Evolutionary conservation across 164 flowering plant genomes (phyloP).

Genomic region (Saururus chinensis): DNA sequence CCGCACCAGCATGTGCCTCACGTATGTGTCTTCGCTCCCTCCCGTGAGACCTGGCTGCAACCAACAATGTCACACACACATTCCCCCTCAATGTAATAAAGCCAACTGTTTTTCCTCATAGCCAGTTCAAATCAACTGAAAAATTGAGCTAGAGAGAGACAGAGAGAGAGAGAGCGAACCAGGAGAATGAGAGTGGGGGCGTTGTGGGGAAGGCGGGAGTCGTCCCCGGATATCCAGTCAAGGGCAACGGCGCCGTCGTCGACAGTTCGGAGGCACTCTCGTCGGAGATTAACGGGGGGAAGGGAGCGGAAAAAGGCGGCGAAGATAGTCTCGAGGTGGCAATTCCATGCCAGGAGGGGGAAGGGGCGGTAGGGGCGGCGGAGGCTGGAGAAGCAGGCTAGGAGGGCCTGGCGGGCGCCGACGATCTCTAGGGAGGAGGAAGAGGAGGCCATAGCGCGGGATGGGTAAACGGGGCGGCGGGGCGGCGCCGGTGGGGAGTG

Average conservation of each 20-base stretch:
- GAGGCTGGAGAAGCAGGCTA: conserved; percentile 31
- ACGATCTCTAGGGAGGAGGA: conserved; percentile 42
- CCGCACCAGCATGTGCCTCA: conserved; percentile 74
- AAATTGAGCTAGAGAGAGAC: background rate
- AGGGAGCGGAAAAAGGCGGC: conserved; percentile 61
- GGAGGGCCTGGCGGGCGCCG: conserved; percentile 36
- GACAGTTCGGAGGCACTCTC: conserved; percentile 64
- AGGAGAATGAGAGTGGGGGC: conserved; percentile 77
- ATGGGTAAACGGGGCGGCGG: background rate
- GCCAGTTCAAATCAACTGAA: background rate
- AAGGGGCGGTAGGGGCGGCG: conserved; percentile 51
- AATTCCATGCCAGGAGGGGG: conserved; percentile 51
- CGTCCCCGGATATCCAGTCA: conserved; percentile 84
- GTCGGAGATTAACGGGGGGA: conserved; percentile 51
- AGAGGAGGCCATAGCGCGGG: conserved; percentile 2
- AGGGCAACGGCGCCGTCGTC: conserved; percentile 74
- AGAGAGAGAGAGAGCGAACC: conserved; percentile 24
- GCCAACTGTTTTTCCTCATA: background rate
- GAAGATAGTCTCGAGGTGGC: conserved; percentile 88
- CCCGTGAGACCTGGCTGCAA: conserved; percentile 93
- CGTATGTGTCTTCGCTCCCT: conserved; percentile 82
- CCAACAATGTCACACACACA: background rate
- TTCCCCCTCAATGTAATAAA: background rate
- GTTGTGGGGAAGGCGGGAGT: conserved; percentile 30
- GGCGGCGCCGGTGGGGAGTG: background rate